Evolutionary conservation across 2,329 filamentous ascomycete genomes (phyloP).

Genomic region (Orbilia javanica): DNA sequence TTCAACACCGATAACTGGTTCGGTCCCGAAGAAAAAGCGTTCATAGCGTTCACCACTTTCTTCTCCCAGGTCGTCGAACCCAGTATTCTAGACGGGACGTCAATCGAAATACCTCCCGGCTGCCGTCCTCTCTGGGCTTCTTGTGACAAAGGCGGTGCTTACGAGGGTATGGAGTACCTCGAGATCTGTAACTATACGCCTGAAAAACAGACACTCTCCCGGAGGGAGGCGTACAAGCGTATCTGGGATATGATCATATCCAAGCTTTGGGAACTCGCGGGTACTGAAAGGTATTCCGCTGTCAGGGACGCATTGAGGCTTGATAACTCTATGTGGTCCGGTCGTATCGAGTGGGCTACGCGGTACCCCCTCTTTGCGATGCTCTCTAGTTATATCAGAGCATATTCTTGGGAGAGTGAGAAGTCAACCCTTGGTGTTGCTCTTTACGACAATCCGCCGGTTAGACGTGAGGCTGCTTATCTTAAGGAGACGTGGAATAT

Average conservation of each 20-base stretch:
- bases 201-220: not conserved
- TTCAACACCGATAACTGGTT: too few relatives aligned
- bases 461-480: not conserved
- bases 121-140: constrained; percentile 28
- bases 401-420: constrained; percentile 18
- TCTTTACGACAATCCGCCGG: constrained; percentile 10
- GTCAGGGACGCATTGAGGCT: not conserved
- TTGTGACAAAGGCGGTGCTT: not conserved
- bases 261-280: not conserved
- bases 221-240: not conserved
- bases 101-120: not conserved
- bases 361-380: too few relatives aligned
- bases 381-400: not conserved
- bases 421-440: constrained; percentile 1
- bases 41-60: not conserved
- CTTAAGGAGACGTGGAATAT: not conserved
- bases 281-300: not conserved
- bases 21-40: too few relatives aligned
- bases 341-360: not conserved
- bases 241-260: not conserved
- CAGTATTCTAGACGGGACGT: not conserved
- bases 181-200: constrained; percentile 32
- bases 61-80: not conserved
- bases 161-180: constrained; percentile 6
- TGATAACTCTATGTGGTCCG: not conserved